Base-by-base conservation (phyloP, 2,329 filamentous ascomycete genomes). In the Apiospora hydei region DNA sequence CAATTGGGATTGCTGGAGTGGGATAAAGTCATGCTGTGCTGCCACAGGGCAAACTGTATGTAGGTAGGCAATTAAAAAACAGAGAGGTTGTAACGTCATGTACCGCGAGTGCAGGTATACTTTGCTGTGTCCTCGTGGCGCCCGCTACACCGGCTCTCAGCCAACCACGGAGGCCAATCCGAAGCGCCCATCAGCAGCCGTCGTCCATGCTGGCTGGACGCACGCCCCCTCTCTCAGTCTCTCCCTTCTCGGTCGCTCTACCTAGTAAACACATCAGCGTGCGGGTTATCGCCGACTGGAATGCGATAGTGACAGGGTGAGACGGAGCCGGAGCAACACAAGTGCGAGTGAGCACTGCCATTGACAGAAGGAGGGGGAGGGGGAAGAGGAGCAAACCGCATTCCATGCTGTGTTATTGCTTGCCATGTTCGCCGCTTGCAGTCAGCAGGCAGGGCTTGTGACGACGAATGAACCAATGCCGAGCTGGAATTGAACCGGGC, bases 111-210 rank as follows among this genome's bases (percentile, higher is more conserved):
- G 57, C 57, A 38, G 57, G 21, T 34, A 41, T 64, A 64, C 57
- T 64, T 64, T 38, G 11, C 4, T 10, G 30, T 41, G 57, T 41
- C 57, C 57, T 64, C 57, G 34, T 64, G 57, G 57, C 57, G 57
- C 57, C 57, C 57, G 34, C 57, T 64, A 64, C 57, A 13, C 30
- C 14, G 13, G 57, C 34, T 64, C 30, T 64, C 30, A 24, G 57
- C 57, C 57, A 64, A 64, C 57, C 57, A 64, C 57, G 34, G 57
- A 64, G 57, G 57, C 57, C 57, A 64, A 64, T 64, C 57, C 57
- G 34, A 64, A 41, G 57, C 57, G 57, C 57, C 57, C 57, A 64
- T 41, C 57, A 64, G 34, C 57, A 38, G 30, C 30, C 53, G 57
- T 64, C 30, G 30, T 18, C 57, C 18, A 64, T 41, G 57, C 11